A percentile compares a stretch with the other conserved stretches of the same genome.
phyloP scores from a whole-genome alignment of 345 rosid species.

The Euphorbia lathyris region DNA sequence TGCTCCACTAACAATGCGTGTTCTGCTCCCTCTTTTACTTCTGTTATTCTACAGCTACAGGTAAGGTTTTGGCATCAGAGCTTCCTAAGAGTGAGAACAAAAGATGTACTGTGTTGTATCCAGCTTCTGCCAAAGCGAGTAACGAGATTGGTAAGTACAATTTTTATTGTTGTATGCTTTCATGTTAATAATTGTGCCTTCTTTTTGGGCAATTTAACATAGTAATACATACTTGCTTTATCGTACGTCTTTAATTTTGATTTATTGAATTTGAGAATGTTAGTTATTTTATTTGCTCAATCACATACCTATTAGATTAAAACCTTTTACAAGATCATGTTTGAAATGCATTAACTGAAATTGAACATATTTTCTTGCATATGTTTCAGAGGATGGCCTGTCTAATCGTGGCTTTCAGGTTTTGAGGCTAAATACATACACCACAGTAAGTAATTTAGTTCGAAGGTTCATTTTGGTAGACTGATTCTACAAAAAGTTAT shows the following conservation, averaged over 20 bases:
- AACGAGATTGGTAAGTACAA: constrained; percentile 67
- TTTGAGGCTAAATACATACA: constrained; percentile 81
- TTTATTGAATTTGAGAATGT: neutral
- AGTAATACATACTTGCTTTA: neutral
- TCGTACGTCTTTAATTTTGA: neutral
- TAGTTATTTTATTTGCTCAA: neutral
- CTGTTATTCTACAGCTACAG: constrained; percentile 60
- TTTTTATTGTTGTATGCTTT: constrained; percentile 9
- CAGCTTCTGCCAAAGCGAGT: constrained; percentile 90
- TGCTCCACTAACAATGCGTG: neutral
- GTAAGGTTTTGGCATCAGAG: constrained; percentile 86
- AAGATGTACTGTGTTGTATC: constrained; percentile 80
- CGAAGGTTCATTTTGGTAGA: neutral
- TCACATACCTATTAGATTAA: neutral
- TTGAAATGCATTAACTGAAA: neutral
- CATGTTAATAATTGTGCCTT: neutral
- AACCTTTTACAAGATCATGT: neutral
- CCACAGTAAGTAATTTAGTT: constrained; percentile 61
- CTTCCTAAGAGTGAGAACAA: constrained; percentile 64
- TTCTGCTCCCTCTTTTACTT: neutral
- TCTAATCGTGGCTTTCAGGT: constrained; percentile 88
- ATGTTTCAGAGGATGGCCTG: constrained; percentile 74
- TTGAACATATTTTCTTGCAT: constrained; percentile 16
- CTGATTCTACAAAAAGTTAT: neutral
- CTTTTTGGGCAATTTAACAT: neutral